Evolutionary conservation across 2,329 filamentous ascomycete species (phyloP).

Genomic region (Laburnicola sp.): DNA sequence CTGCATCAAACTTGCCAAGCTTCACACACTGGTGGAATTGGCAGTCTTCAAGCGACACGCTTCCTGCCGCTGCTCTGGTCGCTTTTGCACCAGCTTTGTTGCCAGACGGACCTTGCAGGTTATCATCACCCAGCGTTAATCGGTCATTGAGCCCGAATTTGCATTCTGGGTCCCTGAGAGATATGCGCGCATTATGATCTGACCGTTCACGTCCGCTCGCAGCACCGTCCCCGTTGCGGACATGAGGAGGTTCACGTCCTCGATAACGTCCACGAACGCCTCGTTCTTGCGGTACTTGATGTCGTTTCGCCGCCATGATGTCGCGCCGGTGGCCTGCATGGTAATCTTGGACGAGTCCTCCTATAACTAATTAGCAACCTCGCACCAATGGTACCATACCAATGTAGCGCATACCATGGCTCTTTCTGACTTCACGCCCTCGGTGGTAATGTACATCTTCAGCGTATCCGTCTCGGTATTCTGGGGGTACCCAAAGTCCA

Average conservation of each 20-base stretch:
- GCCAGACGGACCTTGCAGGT: constrained; percentile 66
- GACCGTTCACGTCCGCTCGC: constrained; percentile 92
- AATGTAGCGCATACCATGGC: constrained; percentile 54
- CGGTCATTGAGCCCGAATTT: constrained; percentile 98
- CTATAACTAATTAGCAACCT: constrained; percentile 30
- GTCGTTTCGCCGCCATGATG: constrained; percentile 95
- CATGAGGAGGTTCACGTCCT: constrained; percentile 98
- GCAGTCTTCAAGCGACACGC: constrained; percentile 94
- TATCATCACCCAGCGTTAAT: constrained; percentile 74
- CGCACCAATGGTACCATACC: not conserved
- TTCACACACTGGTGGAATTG: constrained; percentile 99
- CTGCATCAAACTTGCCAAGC: constrained; percentile 92
- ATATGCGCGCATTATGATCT: constrained; percentile 98
- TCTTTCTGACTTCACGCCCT: constrained; percentile 91
- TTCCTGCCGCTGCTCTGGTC: constrained; percentile 92
- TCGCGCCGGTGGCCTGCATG: constrained; percentile 96
- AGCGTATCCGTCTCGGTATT: constrained; percentile 98
- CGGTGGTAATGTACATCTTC: constrained; percentile 99
- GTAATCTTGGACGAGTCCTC: constrained; percentile 98
- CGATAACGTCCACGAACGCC: constrained; percentile 98
- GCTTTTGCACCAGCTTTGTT: constrained; percentile 82
- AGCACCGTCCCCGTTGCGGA: constrained; percentile 95
- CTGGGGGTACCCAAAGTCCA: constrained; percentile 98
- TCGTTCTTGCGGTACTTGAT: constrained; percentile 99
- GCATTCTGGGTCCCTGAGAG: constrained; percentile 96